Evolutionary conservation across 2,329 filamentous ascomycete genomes (phyloP), one percentile per base, ranked within the genome.

Genomic region (Dactylellina leptospora): DNA sequence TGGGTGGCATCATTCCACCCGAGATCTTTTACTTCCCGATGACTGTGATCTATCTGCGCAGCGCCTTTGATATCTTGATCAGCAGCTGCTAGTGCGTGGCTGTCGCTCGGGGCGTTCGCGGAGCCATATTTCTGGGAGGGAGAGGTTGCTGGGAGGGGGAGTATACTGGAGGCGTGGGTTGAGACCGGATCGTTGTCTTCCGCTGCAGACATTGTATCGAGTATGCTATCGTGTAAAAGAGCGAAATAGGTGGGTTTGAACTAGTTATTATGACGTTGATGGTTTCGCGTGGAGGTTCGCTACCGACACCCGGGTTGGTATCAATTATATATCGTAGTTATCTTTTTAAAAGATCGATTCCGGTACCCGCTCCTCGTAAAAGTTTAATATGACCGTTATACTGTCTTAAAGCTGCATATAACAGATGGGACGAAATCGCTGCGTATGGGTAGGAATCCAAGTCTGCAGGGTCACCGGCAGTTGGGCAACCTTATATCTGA

Each of bases 1-100:
- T 82, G 78, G 5, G 71, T 80, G 36, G 82, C 80, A 47, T 85
- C 82, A 69, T 85, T 84, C 86, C 86, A 88, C 23, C 86, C 86
- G 45, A 88, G 77, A 78, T 88, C 83, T 56, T 82, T 83, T 27
- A 86, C 84, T 30, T 63, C 64, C 18, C 22, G 36, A 8, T 68
- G 30, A 36, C 81, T 79, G 53, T 82, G 80, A 51, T 81, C 79
- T 27, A 80, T 75, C 72, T 82, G 81, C 36, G 79, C 81, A 48
- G 77, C 77, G 28, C 81, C 81, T 44, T 81, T 79, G 18, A 77
- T 77, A 63, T 79, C 78, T 13, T 69, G 48, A 23, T 66, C 53
- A 45, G 73, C 73, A 50, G 73, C 73, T 48, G 81, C 82, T 2
- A 83, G 75, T 13, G 78, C 79, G 78, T 83, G 81, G 55, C 80